Percentiles rank a stretch among this genome's conserved stretches.
These are phyloP conservation scores for Parasarocladium wereldwijsianum DNA, from an alignment of 2,329 filamentous ascomycete genomes.

Conservation along the genomic window DNA sequence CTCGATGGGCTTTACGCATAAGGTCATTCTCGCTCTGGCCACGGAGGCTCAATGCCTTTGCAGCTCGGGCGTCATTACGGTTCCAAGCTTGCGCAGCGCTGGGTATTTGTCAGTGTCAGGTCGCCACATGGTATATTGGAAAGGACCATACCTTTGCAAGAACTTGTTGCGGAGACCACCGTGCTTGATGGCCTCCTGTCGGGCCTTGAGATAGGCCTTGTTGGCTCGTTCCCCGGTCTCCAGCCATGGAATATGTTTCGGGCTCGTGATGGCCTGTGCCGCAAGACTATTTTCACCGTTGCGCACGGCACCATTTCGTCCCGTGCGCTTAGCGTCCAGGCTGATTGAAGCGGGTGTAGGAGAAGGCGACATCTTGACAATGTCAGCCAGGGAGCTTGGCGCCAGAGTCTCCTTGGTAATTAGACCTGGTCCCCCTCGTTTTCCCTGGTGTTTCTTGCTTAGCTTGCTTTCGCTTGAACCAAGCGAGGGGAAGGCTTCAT, in stretches of 20 bases:
- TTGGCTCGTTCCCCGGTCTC: constrained; percentile 87
- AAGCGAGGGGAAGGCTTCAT: constrained; percentile 85
- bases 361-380: constrained; percentile 88
- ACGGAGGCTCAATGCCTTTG: constrained; percentile 84
- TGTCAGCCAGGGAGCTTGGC: constrained; percentile 75
- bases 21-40: constrained; percentile 94
- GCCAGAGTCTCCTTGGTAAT: constrained; percentile 50
- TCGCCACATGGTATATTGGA: too few species aligned
- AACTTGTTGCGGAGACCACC: constrained; percentile 95
- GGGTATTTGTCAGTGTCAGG: too few species aligned
- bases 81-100: constrained; percentile 98
- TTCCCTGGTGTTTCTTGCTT: constrained; percentile 85
- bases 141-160: constrained; percentile 63
- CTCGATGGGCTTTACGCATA: constrained; percentile 92
- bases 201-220: constrained; percentile 85
- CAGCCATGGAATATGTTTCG: constrained; percentile 90
- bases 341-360: constrained; percentile 49
- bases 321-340: constrained; percentile 43
- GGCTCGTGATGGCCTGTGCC: constrained; percentile 70
- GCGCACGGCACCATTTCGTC: constrained; percentile 48
- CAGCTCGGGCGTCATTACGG: constrained; percentile 87
- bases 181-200: constrained; percentile 93
- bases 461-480: constrained; percentile 58
- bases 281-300: constrained; percentile 66
- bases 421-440: constrained; percentile 69